Percentiles rank a stretch among this genome's conserved stretches.
Conservation (phyloP, 1,284 basidiomycete species). For the Tylopilus sp. region DNA sequence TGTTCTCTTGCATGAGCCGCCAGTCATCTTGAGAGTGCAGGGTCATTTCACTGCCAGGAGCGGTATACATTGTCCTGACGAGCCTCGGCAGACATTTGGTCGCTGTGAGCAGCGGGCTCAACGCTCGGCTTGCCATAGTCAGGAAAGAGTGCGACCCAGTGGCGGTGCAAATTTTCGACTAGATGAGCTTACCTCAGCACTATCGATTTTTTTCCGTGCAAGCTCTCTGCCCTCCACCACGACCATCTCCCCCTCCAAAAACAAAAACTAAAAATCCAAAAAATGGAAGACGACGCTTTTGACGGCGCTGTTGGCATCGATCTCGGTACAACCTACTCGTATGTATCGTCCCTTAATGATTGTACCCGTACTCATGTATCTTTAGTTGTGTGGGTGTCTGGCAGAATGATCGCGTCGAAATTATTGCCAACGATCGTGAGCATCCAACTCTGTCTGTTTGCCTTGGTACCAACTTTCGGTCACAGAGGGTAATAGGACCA, state of each 20-base stretch:
- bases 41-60: constrained; percentile 31
- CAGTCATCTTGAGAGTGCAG: constrained; percentile 57
- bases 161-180: constrained; percentile 45
- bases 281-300: constrained; percentile 86
- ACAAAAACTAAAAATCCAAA: constrained; percentile 40
- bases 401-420: constrained; percentile 98
- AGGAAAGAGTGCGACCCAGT: constrained; percentile 35
- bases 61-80: constrained; percentile 32
- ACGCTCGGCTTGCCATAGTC: constrained; percentile 23
- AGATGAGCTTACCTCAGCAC: constrained; percentile 35
- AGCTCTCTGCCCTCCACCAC: constrained; percentile 26
- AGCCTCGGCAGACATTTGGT: constrained; percentile 27
- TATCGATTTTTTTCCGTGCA: constrained; percentile 36
- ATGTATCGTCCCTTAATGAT: constrained; percentile 32
- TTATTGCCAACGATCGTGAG: constrained; percentile 94
- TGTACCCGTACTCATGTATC: constrained; percentile 18
- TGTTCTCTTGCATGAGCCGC: constrained; percentile 54
- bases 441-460: constrained; percentile 18
- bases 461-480: constrained; percentile 4
- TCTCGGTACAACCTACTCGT: constrained; percentile 89
- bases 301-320: constrained; percentile 97
- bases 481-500: constrained; percentile 96
- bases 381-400: constrained; percentile 90
- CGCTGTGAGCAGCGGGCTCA: constrained; percentile 43
- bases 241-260: constrained; percentile 31